Evolutionary conservation across 768 basidiomycete genomes (phyloP).

Genomic region (Leccinum obscurum): DNA sequence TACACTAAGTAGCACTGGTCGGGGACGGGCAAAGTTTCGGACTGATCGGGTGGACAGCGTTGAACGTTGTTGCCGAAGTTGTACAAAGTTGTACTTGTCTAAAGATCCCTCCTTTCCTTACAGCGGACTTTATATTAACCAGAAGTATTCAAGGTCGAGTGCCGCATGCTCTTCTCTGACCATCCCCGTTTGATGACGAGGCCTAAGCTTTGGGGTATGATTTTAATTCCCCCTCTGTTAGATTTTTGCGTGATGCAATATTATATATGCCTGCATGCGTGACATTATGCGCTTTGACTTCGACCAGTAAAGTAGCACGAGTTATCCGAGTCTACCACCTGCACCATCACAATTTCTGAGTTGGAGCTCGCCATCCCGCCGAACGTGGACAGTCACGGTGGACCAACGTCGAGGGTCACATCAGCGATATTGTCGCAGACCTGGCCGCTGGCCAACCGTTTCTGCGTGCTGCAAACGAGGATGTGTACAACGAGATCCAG

Average conservation of each 20-base stretch:
- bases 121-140: constrained; percentile 20
- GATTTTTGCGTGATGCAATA: neutral
- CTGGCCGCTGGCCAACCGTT: too few relatives aligned
- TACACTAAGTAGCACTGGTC: neutral
- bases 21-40: neutral
- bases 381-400: too few relatives aligned
- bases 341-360: neutral
- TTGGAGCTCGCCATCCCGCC: neutral
- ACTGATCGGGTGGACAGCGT: constrained; percentile 16
- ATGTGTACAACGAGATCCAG: too few relatives aligned
- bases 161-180: neutral
- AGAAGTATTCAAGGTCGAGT: constrained; percentile 9
- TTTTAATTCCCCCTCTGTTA: neutral
- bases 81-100: constrained; percentile 19
- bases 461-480: too few relatives aligned
- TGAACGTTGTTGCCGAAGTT: constrained; percentile 8
- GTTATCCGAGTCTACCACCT: neutral
- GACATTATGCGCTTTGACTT: too few relatives aligned
- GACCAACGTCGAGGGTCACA: too few relatives aligned
- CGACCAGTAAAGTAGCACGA: too few relatives aligned
- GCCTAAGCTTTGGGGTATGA: neutral
- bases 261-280: too few relatives aligned
- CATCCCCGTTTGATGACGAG: neutral
- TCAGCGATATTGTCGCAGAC: too few relatives aligned
- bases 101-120: constrained; percentile 7